phyloP scores from a whole-genome alignment of 352 stramenopile species.

The Globisporangium abappressorium region DNA sequence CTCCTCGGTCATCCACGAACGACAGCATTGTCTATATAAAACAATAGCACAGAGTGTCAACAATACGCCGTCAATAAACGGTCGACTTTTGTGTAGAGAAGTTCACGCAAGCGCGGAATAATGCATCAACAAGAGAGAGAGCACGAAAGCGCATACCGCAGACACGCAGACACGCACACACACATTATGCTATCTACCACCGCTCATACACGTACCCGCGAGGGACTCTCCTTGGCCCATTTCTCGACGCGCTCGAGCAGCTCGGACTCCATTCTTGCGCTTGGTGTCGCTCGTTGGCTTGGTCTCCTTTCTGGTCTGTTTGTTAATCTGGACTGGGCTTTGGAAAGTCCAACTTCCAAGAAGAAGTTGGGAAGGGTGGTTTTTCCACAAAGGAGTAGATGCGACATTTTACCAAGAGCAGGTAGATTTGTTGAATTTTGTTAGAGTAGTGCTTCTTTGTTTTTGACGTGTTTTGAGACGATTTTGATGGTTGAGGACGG shows the following conservation, averaged over 20 bases:
- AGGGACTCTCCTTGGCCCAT: constrained; percentile 71
- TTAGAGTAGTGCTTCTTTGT: too few relatives aligned
- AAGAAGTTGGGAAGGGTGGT: background rate
- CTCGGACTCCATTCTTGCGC: constrained; percentile 53
- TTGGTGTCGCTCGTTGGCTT: background rate
- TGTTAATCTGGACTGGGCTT: background rate
- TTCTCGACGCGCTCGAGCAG: constrained; percentile 70
- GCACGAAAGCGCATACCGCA: background rate
- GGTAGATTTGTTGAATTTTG: background rate
- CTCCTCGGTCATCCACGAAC: constrained; percentile 73
- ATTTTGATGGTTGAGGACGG: background rate
- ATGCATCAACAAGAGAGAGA: background rate
- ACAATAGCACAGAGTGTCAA: background rate
- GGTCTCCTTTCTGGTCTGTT: background rate
- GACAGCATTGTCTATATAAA: constrained; percentile 61
- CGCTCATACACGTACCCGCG: constrained; percentile 33
- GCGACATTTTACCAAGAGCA: background rate
- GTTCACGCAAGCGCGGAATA: background rate
- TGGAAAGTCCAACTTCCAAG: background rate
- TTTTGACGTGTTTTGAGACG: background rate
- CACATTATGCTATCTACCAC: background rate
- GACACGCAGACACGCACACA: background rate
- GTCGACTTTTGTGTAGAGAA: too few relatives aligned
- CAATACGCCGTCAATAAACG: background rate
- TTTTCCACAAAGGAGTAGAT: background rate